Evolutionary conservation across 1,139 yeast species (phyloP), one percentile per base, ranked within the genome.

Genomic region (Suhomyces bokatorum): DNA sequence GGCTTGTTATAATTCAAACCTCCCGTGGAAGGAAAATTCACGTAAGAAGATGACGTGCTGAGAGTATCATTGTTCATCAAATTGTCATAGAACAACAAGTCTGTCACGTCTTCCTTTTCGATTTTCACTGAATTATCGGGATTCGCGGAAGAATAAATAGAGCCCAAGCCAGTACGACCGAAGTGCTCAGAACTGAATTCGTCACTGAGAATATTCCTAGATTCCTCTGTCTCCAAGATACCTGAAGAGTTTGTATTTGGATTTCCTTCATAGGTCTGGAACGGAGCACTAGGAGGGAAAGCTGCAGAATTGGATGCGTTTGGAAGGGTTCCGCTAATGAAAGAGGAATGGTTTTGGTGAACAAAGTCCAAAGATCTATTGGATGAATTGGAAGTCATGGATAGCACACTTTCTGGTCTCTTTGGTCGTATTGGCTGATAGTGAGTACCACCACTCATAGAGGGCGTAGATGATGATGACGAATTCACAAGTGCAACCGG

Each of bases 381-480:
- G 32, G 77, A 70, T 9, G 74, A 69, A 46, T 67, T 71, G 0
- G 75, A 70, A 8, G 74, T 60, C 13, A 70, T 56, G 1, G 77
- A 72, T 48, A 73, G 52, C 10, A 70, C 77, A 48, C 76, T 69
- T 50, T 72, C 75, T 0, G 78, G 77, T 36, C 78, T 58, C 46
- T 65, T 66, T 1, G 73, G 71, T 38, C 71, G 62, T 43, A 55
- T 57, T 22, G 61, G 62, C 37, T 59, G 66, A 46, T 61, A 57
- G 36, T 59, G 63, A 4, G 54, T 46, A 7, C 43, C 33, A 26
- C 49, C 45, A 24, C 40, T 43, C 35, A 42, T 30, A 58, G 65
- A 63, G 24, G 64, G 55, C 4, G 50, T 39, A 8, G 52, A 42
- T 7, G 53, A 52, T 9, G 50, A 44, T 10, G 51, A 44, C 2